Evolutionary conservation across 192 early-diverging fungal species (phyloP), one percentile per base, ranked within the genome.

Genomic region (Coemansia sp.): DNA sequence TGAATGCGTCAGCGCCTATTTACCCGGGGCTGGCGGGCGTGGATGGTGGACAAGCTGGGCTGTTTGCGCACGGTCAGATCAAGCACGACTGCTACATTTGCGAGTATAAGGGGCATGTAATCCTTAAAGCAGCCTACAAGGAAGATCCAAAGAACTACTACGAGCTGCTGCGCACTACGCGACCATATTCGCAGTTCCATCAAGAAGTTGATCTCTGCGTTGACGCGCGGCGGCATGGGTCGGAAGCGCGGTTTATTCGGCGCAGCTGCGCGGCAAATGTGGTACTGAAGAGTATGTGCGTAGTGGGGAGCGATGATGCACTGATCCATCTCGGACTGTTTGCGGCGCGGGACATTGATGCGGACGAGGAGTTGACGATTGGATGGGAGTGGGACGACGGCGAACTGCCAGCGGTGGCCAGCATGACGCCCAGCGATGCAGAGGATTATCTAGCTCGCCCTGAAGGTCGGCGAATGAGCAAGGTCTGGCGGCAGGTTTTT

Each of bases 41-140:
- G 55, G 71, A 71, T 17, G 60, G 51, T 23, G 40, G 52, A 1
- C 77, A 79, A 47, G 38, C 57, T 10, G 77, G 77, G 21, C 56
- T 79, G 31, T 81, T 81, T 69, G 51, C 70, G 5, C 57, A 66
- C 7, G 62, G 56, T 15, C n/a, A 56, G 1, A 69, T 81, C 22
- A 51, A 42, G 17, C 14, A 17, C 15, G 40, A 46, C 26, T 64
- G 80, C 34, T 93, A 86, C 62, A 75, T 97, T 49, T 83, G 87
- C 71, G 89, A 95, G 54, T 91, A 90, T 67, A 87, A 87, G 46
- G 94, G 94, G 11, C 85, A 88, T 40, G 78, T 91, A 12, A 62
- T 83, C 0, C 69, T 91, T 10, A 88, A 90, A 46, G 84, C 85
- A 5, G 80, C 74, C 15, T 88, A 89, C 76, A 87, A 87, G 60